phyloP scores from a whole-genome alignment of 805 yeast genomes.

The Starmerella gropengiesseri region DNA sequence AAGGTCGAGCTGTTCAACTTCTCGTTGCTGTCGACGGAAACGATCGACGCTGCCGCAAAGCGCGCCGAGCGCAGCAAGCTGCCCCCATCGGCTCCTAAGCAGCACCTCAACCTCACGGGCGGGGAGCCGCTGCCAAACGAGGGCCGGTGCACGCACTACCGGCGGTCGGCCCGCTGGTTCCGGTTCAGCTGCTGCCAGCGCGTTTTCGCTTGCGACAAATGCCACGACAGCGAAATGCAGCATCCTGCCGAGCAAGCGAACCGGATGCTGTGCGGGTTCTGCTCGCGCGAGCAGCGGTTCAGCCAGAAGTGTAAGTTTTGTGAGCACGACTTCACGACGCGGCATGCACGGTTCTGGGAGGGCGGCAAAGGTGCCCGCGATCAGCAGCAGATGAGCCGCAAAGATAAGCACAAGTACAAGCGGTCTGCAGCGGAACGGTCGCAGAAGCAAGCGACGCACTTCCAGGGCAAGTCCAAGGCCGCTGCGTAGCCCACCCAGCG shows the following conservation, averaged over 20 bases:
- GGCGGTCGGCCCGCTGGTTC: conserved; percentile 35
- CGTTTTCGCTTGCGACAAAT: conserved; percentile 35
- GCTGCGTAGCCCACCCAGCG: too few species aligned
- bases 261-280: conserved; percentile 35
- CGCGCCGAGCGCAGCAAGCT: conserved; percentile 10
- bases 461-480: conserved; percentile 21
- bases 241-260: conserved; percentile 32
- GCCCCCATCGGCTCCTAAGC: conserved; percentile 20
- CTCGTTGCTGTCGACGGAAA: conserved; percentile 27
- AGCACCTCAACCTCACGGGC: conserved; percentile 28
- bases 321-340: conserved; percentile 29
- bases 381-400: conserved; percentile 31
- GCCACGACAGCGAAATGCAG: conserved; percentile 32
- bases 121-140: conserved; percentile 33
- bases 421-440: conserved; percentile 16
- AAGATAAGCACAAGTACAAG: conserved; percentile 35
- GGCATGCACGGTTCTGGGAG: conserved; percentile 35
- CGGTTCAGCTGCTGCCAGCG: conserved; percentile 35
- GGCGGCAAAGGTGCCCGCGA: conserved; percentile 38
- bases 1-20: conserved; percentile 29
- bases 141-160: conserved; percentile 34
- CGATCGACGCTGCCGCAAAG: conserved; percentile 17
- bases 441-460: conserved; percentile 15
- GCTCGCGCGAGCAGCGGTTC: conserved; percentile 35
- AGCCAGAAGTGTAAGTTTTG: conserved; percentile 31